Evolutionary conservation across 1,284 basidiomycete species (phyloP).

Genomic region (Austropuccinia psidii): DNA sequence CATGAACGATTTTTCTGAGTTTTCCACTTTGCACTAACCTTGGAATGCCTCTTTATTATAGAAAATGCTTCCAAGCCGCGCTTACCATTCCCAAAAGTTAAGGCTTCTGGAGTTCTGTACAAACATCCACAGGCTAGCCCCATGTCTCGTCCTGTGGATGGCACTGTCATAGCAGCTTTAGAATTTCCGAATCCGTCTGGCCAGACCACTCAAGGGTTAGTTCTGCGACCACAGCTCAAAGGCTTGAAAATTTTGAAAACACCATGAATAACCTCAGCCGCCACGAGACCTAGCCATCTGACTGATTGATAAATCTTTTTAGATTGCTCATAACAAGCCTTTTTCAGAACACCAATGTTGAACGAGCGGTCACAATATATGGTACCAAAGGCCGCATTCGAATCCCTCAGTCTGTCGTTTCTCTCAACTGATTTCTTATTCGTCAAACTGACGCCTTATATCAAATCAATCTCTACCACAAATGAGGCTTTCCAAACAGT

Average conservation of each 20-base stretch:
- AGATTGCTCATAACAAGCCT: slow-evolving; percentile 22
- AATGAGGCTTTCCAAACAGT: background rate
- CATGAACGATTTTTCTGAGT: too few species aligned
- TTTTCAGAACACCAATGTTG: background rate
- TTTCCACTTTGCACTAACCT: too few species aligned
- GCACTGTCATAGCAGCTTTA: slow-evolving; percentile 1
- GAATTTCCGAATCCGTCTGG: slow-evolving; percentile 31
- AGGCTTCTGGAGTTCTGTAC: slow-evolving; percentile 1
- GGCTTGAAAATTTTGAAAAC: background rate
- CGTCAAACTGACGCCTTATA: background rate
- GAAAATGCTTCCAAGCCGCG: too few species aligned
- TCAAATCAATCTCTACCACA: background rate
- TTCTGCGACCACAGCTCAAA: background rate
- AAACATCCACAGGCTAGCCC: slow-evolving; percentile 2
- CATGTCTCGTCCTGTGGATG: slow-evolving; percentile 3
- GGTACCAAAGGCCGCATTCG: slow-evolving; percentile 21
- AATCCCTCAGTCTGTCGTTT: background rate
- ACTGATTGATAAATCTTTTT: background rate
- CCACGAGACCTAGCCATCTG: too few species aligned
- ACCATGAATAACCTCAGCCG: too few species aligned
- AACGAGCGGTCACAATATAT: slow-evolving; percentile 29
- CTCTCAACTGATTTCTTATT: background rate
- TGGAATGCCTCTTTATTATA: background rate
- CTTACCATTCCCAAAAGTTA: slow-evolving; percentile 20
- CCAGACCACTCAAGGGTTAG: slow-evolving; percentile 15